A percentile compares a stretch with the other conserved stretches of the same genome.
Conservation (phyloP, 2,329 filamentous ascomycete species). For the Teratosphaeria pseudoeucalypti region DNA sequence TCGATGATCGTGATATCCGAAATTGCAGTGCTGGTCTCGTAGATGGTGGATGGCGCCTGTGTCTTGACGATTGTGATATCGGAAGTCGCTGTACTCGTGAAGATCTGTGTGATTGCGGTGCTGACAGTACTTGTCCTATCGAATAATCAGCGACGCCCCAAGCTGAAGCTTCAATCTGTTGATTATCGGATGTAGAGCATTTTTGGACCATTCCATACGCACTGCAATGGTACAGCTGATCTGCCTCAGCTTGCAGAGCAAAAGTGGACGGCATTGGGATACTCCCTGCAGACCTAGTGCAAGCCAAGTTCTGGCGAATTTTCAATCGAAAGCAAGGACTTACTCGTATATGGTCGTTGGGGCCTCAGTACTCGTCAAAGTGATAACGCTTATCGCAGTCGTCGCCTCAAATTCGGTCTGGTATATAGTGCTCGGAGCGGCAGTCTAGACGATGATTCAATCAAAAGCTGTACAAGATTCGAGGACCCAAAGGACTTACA, state of each 20-base stretch:
- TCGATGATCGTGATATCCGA: background rate
- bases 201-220: too few species aligned
- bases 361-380: background rate
- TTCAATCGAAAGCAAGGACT: background rate
- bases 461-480: background rate
- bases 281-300: too few species aligned
- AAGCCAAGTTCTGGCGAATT: background rate
- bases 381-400: background rate
- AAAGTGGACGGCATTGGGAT: background rate
- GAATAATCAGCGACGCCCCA: background rate
- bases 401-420: background rate
- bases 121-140: background rate
- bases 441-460: background rate
- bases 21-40: background rate
- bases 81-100: background rate
- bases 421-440: background rate
- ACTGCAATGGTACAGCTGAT: too few species aligned
- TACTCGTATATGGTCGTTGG: background rate
- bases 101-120: background rate
- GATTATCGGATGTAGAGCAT: background rate
- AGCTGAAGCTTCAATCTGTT: background rate
- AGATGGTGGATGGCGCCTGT: background rate
- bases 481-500: background rate
- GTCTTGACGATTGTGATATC: background rate
- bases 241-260: background rate